These are phyloP conservation scores for Annulohypoxylon stygium DNA, from an alignment of 495 filamentous ascomycete species.

Conservation along the genomic window DNA sequence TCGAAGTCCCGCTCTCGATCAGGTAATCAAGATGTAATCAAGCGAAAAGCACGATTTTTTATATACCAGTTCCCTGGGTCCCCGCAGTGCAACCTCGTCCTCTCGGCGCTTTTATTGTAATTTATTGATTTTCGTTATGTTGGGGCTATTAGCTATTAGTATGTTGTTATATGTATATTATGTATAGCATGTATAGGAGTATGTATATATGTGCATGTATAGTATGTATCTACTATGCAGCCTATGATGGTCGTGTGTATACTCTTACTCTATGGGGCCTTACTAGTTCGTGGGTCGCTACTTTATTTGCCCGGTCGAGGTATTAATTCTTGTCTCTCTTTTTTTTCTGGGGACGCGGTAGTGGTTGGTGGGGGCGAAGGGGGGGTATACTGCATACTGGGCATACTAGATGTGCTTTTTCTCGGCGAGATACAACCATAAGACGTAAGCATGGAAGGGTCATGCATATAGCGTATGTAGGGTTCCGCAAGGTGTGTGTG, in stretches of 20 bases:
- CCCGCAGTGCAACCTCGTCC: constrained; percentile 36
- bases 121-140: constrained; percentile 14
- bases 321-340: not conserved
- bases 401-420: not conserved
- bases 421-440: constrained; percentile 35
- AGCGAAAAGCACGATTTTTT: not conserved
- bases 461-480: constrained; percentile 6
- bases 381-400: not conserved
- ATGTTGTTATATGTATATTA: constrained; percentile 6
- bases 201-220: not conserved
- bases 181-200: too few species aligned
- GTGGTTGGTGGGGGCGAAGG: constrained; percentile 22
- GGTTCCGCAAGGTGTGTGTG: not conserved
- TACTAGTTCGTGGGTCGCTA: constrained; percentile 6
- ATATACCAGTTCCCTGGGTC: constrained; percentile 44
- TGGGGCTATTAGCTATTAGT: not conserved
- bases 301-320: constrained; percentile 13
- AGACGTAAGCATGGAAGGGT: constrained; percentile 33
- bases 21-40: constrained; percentile 41
- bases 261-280: not conserved
- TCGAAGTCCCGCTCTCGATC: constrained; percentile 44
- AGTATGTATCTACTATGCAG: not conserved
- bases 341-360: constrained; percentile 36
- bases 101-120: constrained; percentile 20
- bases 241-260: not conserved